Base-by-base conservation (phyloP, 805 yeast species). In the Candida yuanshanica region DNA sequence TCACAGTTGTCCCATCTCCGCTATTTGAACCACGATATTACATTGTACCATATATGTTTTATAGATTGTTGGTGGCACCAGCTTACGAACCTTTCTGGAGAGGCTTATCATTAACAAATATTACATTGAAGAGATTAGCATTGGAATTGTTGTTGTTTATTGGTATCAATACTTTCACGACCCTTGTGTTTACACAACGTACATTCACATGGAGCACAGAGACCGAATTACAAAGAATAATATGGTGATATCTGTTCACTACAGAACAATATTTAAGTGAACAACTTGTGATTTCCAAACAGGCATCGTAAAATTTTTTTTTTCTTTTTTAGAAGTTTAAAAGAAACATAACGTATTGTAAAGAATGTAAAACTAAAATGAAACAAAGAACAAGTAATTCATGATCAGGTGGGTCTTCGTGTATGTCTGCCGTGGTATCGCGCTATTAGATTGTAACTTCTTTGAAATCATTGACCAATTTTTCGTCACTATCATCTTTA, bases 1-100 rank as follows among this genome's bases (percentile, higher is more conserved):
- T 77, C 6, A 83, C 93, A 0, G 68, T 93, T 17, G 75, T 84
- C 0, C 96, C 98, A 17, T 81, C 96, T 0, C 99, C 98, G 5
- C 68, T 93, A 48, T 81, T 93, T 55, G 99, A 93, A 62, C 96
- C 97, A 37, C 75, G 99, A 43, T 93, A 93, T 59, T 93, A 83
- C 60, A 85, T 91, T 37, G 52, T 88, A 5, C 97, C 98, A 4
- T 79, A 76, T 56, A 58, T 84, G 11, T 60, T 89, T 31, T 88
- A 90, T 78, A 74, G 97, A 51, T 39, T 86, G 3, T 71, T 77
- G 43, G 60, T 72, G 13, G 61, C 63, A 11, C 76, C 79, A 14
- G 61, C 65, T 20, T 51, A 59, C 14, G 53, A 60, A 26, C 58
- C 64, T 4, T 26, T 65, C 16, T 9, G 37, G 18, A 51, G 37